Evolutionary conservation across 495 filamentous ascomycete species (phyloP), one percentile per base, ranked within the genome.

Genomic region (Lineolata rhizophorae): DNA sequence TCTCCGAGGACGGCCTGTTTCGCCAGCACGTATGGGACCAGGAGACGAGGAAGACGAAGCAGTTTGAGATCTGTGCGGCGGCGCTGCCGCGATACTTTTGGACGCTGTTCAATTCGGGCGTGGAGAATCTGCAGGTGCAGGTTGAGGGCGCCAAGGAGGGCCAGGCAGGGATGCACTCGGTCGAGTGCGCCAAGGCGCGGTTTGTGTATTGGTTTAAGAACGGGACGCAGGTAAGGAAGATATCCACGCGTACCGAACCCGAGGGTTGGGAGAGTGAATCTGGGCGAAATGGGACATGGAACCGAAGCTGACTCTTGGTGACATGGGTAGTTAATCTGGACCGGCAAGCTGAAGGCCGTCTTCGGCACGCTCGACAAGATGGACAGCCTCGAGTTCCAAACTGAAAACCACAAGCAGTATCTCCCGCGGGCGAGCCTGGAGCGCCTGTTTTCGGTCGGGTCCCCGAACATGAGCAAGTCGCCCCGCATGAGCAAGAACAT

Each of bases 71-170:
- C 27, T 61, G 69, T 2, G 72, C 67, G 19, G 62, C 77, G 5
- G 70, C 74, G 1, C 51, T 93, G 13, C 62, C 83, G 11, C 70
- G 80, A 30, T 91, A 78, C 41, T 90, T 85, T 47, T 57, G 70
- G 30, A 79, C 73, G 0, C 74, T 84, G 39, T 90, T 78, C 42
- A 70, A 73, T n/a, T 84, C 76, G 34, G 79, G 80, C 3, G 69
- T 91, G 22, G 65, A 61, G 29, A 70, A 64, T 14, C 77, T 93
- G 30, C 79, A 87, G 46, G 64, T 91, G 57, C 60, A 76, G 12
- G 56, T 82, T 30, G 66, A 71, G 34, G 62, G 57, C 36, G 60
- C 65, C 0, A 30, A 25, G 24, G 54, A 56, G 24, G n/a, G n/a
- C n/a, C n/a, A n/a, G n/a, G n/a, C n/a, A n/a, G n/a, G n/a, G n/a